Evolutionary conservation across 2,329 filamentous ascomycete species (phyloP).

Genomic region (Epichloe baconii): DNA sequence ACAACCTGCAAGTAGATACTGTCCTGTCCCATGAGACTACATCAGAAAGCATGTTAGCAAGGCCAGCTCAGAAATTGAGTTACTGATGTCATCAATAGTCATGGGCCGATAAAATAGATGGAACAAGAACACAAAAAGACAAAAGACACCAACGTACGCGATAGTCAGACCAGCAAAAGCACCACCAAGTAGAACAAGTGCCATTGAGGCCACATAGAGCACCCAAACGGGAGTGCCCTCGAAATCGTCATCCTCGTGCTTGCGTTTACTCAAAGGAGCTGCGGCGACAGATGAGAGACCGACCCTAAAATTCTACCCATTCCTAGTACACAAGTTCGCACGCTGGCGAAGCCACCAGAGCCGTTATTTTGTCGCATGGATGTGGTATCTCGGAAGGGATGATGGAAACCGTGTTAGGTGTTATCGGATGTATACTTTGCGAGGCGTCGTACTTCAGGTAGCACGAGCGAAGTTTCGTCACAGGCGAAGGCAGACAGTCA

Average conservation of each 20-base stretch:
- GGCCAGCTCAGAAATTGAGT: neutral
- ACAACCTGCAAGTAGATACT: slow-evolving; percentile 96
- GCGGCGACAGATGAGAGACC: slow-evolving; percentile 36
- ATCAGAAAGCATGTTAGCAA: slow-evolving; percentile 1
- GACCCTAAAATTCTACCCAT: slow-evolving; percentile 36
- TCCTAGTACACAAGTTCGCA: slow-evolving; percentile 37
- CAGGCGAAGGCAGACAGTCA: neutral
- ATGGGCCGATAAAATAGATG: slow-evolving; percentile 2
- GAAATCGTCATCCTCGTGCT: slow-evolving; percentile 32
- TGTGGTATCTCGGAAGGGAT: neutral
- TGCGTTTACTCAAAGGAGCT: slow-evolving; percentile 26
- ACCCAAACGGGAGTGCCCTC: slow-evolving; percentile 62
- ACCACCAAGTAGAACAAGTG: slow-evolving; percentile 75
- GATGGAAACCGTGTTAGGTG: neutral
- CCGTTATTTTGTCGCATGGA: slow-evolving; percentile 15
- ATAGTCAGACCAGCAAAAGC: slow-evolving; percentile 92
- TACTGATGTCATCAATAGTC: neutral
- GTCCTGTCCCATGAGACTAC: slow-evolving; percentile 57
- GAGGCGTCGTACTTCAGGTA: neutral
- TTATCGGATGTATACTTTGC: neutral
- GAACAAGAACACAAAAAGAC: neutral
- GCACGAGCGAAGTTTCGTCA: neutral
- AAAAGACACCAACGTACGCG: slow-evolving; percentile 40
- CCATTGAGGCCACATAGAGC: slow-evolving; percentile 64
- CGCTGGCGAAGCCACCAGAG: slow-evolving; percentile 23